A percentile compares a stretch with the other conserved stretches of the same genome.
Conservation (phyloP, 2,329 filamentous ascomycete genomes). For the Trichocomaceae sp. region DNA sequence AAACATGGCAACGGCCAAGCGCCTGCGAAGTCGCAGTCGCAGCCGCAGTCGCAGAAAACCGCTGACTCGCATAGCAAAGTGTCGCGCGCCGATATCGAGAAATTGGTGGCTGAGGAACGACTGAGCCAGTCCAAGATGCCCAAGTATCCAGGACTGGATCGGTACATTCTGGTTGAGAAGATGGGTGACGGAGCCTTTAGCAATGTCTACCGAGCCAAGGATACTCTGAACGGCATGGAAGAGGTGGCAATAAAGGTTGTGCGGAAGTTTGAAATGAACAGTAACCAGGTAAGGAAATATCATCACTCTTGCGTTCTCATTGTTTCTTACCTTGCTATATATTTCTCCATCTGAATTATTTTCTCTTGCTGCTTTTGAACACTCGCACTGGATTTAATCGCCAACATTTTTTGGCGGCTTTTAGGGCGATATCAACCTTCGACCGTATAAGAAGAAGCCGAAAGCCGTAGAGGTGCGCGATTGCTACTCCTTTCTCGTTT, state of each 20-base stretch:
- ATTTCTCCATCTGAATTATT: conserved; percentile 23
- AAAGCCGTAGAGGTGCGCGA: conserved; percentile 93
- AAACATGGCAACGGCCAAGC: conserved; percentile 56
- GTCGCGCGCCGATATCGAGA: conserved; percentile 60
- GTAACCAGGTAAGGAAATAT: conserved; percentile 75
- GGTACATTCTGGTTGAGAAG: conserved; percentile 85
- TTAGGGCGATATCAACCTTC: conserved; percentile 69
- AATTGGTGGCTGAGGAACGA: conserved; percentile 86
- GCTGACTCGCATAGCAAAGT: conserved; percentile 50
- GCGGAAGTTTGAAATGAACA: conserved; percentile 98
- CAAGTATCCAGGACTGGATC: conserved; percentile 72
- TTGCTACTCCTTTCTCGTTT: conserved; percentile 18
- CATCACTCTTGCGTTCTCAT: conserved; percentile 20
- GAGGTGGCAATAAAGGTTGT: conserved; percentile 98
- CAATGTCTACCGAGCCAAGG: conserved; percentile 88
- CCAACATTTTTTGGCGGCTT: conserved; percentile 48
- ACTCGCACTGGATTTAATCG: conserved; percentile 30
- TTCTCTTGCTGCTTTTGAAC: conserved; percentile 17
- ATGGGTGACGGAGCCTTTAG: conserved; percentile 99
- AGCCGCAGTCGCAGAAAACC: conserved; percentile 41
- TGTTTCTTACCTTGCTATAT: conserved; percentile 22
- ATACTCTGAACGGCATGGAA: conserved; percentile 62
- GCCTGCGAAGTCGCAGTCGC: conserved; percentile 44
- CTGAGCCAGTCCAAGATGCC: conserved; percentile 80
- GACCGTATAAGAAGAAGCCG: conserved; percentile 74